Base-by-base conservation (phyloP, 441 rosid species). In the Pelargonium exstipulatum region DNA sequence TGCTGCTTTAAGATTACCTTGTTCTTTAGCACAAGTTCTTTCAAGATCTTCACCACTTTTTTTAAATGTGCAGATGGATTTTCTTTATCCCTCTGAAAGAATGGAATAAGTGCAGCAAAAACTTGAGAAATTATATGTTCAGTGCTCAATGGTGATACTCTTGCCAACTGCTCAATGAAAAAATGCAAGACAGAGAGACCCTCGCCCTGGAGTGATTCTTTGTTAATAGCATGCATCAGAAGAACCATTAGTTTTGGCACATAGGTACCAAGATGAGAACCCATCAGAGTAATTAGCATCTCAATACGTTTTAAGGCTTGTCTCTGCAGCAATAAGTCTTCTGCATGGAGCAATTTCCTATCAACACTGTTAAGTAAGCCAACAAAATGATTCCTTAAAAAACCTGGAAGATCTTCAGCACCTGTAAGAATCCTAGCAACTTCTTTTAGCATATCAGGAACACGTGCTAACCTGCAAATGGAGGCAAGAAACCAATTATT, bases 161-260 rank as follows among this genome's bases (percentile, higher is more conserved):
- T 77, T 53, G 95, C 92, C 82, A 96, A 77, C 79, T 86, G 90
- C 81, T 79, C 85, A 62, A 95, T 78, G 78, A 96, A 91, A 81
- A 84, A 90, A 66, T 88, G 97, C 81, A 96, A 83, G 70, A 93
- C 90, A 43, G 84, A 88, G 73, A 96, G 96, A 76, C 99, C 99
- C 77, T 92, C 92, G 66, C 87, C 78, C 74, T 91, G 98, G 71
- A 96, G 90, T 73, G 89, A 81, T 77, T 91, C 99, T 81, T 87
- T 96, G 65, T 73, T 84, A 76, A 92, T 84, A 51, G 96, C 94
- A 88, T 93, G 96, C 97, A 91, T 89, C 71, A 96, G 96, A 81
- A 95, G 96, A 79, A 96, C 98, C 94, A 93, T 86, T 73, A 96
- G 77, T 81, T 96, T 96, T 45, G 98, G 99, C 76, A 93, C 92